These are phyloP conservation scores for Candida sanyiensis DNA, from an alignment of 805 yeast genomes.

Conservation along the genomic window DNA sequence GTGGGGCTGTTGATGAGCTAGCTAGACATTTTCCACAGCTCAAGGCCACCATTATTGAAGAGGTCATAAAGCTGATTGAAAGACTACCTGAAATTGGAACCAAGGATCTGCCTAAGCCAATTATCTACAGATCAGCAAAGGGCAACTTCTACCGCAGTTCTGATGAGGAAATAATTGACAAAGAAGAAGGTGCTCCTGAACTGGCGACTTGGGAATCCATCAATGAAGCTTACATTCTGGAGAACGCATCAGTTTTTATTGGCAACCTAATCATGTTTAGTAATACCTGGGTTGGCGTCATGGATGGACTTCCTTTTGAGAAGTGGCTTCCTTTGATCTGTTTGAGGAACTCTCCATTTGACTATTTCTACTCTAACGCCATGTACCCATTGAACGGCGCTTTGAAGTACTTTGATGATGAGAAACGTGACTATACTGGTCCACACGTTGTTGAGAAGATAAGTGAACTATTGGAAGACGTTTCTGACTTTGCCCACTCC, in stretches of 20 bases:
- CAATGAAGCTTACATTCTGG: constrained; percentile 40
- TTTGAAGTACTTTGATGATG: constrained; percentile 51
- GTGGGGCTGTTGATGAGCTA: constrained; percentile 69
- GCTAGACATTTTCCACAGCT: constrained; percentile 78
- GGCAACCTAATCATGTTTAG: constrained; percentile 44
- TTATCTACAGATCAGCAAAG: constrained; percentile 38
- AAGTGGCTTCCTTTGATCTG: constrained; percentile 45
- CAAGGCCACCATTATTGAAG: constrained; percentile 50
- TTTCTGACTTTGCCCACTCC: constrained; percentile 25
- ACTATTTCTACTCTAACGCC: constrained; percentile 50
- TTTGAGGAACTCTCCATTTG: constrained; percentile 53
- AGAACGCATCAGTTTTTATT: constrained; percentile 41
- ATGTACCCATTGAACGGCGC: constrained; percentile 48
- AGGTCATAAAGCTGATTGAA: constrained; percentile 40
- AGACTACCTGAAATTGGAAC: constrained; percentile 36
- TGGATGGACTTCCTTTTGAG: constrained; percentile 32
- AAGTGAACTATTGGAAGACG: constrained; percentile 26
- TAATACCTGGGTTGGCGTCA: constrained; percentile 25
- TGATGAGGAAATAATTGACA: constrained; percentile 36
- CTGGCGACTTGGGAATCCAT: constrained; percentile 50
- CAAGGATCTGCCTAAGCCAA: constrained; percentile 33
- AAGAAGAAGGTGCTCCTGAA: constrained; percentile 36
- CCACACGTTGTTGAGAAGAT: constrained; percentile 31
- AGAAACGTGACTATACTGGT: constrained; percentile 44
- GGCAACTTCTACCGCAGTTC: constrained; percentile 37